Conservation (phyloP, 305 asterid genomes). For the Solanum hybrid region DNA sequence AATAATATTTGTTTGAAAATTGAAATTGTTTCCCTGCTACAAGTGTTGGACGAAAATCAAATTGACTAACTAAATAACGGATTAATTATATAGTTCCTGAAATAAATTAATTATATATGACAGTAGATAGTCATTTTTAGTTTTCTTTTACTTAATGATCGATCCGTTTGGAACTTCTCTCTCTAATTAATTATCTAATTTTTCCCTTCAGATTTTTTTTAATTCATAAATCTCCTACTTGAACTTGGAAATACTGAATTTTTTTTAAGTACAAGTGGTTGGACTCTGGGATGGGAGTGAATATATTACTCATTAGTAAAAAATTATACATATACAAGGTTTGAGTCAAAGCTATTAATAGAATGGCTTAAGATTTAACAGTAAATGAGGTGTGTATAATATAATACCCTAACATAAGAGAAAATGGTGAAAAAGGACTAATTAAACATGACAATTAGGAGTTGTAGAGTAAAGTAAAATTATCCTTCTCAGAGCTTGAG, state of each 20-base stretch:
- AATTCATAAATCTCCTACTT: background rate
- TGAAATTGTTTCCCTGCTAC: background rate
- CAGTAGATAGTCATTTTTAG: background rate
- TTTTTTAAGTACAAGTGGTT: background rate
- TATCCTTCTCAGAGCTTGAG: background rate
- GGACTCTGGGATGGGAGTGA: background rate
- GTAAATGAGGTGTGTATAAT: background rate
- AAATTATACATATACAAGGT: background rate
- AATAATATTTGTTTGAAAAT: background rate
- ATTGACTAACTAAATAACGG: background rate
- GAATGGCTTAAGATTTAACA: background rate
- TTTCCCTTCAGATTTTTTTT: background rate
- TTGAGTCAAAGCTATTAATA: background rate
- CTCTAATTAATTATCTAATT: background rate
- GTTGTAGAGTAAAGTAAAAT: background rate
- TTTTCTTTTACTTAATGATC: background rate
- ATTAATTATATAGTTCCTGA: background rate
- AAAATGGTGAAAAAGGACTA: background rate
- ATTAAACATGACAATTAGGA: background rate
- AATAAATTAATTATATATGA: background rate
- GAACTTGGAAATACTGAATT: background rate
- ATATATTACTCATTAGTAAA: background rate
- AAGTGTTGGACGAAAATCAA: background rate
- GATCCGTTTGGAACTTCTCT: too few species aligned
- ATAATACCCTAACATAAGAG: background rate